Percentiles rank a stretch among this genome's conserved stretches.
These are phyloP conservation scores for Edaphochlamys debaryana DNA, from an alignment of 139 green algal species.

Conservation along the genomic window DNA sequence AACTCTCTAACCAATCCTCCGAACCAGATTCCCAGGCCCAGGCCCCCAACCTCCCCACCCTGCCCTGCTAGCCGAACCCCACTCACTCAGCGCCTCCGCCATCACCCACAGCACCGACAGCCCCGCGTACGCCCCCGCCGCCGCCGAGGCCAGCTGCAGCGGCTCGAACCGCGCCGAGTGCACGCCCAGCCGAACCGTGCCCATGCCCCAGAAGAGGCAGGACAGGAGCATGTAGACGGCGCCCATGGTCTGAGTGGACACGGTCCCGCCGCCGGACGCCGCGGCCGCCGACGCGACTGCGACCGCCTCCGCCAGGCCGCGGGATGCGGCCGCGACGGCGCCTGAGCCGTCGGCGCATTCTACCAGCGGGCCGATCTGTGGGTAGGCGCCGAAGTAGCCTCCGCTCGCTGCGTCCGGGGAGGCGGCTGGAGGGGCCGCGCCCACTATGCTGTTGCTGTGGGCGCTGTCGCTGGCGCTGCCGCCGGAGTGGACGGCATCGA, in stretches of 20 bases:
- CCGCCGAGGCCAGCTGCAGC: constrained; percentile 21
- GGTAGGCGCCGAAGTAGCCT: too few relatives aligned
- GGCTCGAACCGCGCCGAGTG: constrained; percentile 9
- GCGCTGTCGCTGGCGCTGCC: too few relatives aligned
- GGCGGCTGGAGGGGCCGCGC: too few relatives aligned
- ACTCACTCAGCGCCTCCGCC: not conserved
- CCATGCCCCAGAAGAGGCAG: constrained; percentile 33
- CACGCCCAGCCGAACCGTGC: constrained; percentile 36
- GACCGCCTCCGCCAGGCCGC: not conserved
- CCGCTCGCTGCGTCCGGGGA: too few relatives aligned
- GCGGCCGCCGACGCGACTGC: not conserved
- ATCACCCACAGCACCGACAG: constrained; percentile 31
- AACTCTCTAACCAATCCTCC: too few relatives aligned
- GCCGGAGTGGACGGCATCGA: not conserved
- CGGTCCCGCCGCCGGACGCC: not conserved
- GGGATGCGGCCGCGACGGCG: too few relatives aligned
- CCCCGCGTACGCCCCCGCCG: constrained; percentile 9
- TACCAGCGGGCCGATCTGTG: too few relatives aligned
- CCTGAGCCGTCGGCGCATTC: too few relatives aligned
- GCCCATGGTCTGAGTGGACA: not conserved
- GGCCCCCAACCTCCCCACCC: too few relatives aligned
- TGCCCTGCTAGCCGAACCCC: not conserved
- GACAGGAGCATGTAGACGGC: constrained; percentile 6
- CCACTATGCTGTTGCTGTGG: not conserved
- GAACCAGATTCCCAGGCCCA: too few relatives aligned